Evolutionary conservation across 495 filamentous ascomycete species (phyloP), one percentile per base, ranked within the genome.

Genomic region (Hypoxylon rickii): DNA sequence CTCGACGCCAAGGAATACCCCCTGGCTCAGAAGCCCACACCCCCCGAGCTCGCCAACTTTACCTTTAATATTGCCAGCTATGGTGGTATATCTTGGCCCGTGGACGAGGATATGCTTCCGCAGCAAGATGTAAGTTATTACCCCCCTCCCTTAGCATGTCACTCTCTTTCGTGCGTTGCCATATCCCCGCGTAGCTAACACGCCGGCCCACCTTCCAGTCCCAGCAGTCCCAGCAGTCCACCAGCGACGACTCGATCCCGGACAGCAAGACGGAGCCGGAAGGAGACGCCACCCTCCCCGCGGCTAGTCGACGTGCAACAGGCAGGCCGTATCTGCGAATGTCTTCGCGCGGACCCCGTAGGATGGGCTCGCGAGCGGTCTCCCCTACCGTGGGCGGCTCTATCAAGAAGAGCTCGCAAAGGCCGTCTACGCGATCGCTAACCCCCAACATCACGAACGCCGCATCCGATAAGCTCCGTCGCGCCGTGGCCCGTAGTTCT

Each of bases 1-100:
- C 83, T 96, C 40, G 93, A 97, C 71, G 78, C 89, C 7, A 93
- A 96, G 65, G 80, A 89, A 56, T 99, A 92, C 70, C 95, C 95
- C 41, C 78, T 99, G 29, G 95, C 94, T 39, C 76, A 79, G 34
- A 83, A 86, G 16, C 86, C 89, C 0, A 96, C 93, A 3, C 94
- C 94, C 11, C 77, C 80, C 11, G 84, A 84, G 33, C 70, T 98
- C 31, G 84, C 82, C 55, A 84, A 81, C 13, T 78, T 97, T 58
- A 83, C 78, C 39, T 92, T 95, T 60, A 83, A 88, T 43, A 69
- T 91, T 13, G 55, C 68, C 36, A 55, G 68, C 13, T 57, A 66
- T 16, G 84, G 85, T 17, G 84, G 82, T 26, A 76, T 79, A 49
- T 72, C 85, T 6, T 85, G 87, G 58, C 73, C 80, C 16, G 88